Evolutionary conservation across 257 asterid genomes (phyloP).

Genomic region (Ligustrum vulgare): DNA sequence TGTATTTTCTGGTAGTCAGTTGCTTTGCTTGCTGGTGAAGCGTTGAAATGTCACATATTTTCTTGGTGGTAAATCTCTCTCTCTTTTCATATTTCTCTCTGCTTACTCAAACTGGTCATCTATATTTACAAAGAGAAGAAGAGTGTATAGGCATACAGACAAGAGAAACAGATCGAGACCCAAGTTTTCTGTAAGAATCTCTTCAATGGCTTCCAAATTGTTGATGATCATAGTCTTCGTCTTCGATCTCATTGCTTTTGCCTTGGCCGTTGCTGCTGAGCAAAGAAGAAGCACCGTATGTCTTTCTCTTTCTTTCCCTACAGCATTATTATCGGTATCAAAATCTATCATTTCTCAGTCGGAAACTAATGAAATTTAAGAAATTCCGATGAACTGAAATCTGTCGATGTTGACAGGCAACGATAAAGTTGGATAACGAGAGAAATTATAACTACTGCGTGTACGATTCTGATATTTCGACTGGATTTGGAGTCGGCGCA

Average conservation of each 20-base stretch:
- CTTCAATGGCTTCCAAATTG: constrained; percentile 60
- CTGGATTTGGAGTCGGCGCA: constrained; percentile 52
- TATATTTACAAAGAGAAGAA: constrained; percentile 21
- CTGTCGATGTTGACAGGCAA: constrained; percentile 38
- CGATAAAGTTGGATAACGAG: constrained; percentile 30
- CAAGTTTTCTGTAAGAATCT: constrained; percentile 1
- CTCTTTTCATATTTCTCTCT: background rate
- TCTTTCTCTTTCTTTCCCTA: background rate
- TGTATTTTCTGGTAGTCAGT: no score
- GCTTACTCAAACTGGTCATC: constrained; percentile 19
- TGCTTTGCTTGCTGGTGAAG: background rate
- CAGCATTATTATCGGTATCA: no score
- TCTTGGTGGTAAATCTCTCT: background rate
- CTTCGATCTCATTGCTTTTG: constrained; percentile 67
- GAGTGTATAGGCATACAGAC: background rate
- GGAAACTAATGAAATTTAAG: no score
- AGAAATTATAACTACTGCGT: constrained; percentile 33
- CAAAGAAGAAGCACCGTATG: constrained; percentile 62
- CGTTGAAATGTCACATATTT: background rate
- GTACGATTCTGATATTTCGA: constrained; percentile 49
- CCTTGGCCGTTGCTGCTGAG: constrained; percentile 70
- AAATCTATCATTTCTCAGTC: no score
- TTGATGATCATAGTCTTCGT: constrained; percentile 41
- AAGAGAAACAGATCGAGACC: constrained; percentile 11
- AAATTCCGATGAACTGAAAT: no score